Evolutionary conservation across 257 asterid genomes (phyloP), one percentile per base, ranked within the genome.

Genomic region (Fraxinus excelsior): DNA sequence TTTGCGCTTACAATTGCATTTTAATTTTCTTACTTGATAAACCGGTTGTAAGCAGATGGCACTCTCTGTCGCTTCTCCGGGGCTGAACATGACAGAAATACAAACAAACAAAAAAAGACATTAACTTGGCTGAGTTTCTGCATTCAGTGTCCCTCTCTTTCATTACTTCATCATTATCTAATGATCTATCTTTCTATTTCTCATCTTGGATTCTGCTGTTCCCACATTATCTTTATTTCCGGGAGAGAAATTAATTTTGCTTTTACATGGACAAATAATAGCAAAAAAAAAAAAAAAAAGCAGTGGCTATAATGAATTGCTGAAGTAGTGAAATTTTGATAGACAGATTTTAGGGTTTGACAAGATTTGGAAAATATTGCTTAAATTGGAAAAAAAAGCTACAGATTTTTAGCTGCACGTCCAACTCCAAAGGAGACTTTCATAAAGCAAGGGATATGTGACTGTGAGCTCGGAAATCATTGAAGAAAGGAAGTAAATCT

Each of bases 31-130:
- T 86, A 94, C 99, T 95, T 95, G 91, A 94, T 94, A 90, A 94
- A 94, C 9, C 97, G 91, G 83, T 94, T 94, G 92, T 94, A 94
- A 77, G 98, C 97, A 81, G 98, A 94, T 72, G 98, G 98, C 70
- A 94, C 98, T 81, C 98, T 89, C 97, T 94, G 98, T 86, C 98
- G 80, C 82, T 94, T 94, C 89, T 92, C 98, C 84, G 98, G 98
- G 74, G 98, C 99, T 95, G 92, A 71, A 78, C 77, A 44, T 31
- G 74, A 86, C 60, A 83, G 77, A 88, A 83, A 84, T 12, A 80
- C 72, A 90, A 84, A 85, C 84, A 87, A 86, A 87, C 79, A 83
- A 83, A 60, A 81, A 81, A 28, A 76, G 76, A 72, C 74, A 75
- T 70, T 80, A 79, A 83, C 80, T 83, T 78, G 78, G 87, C 89